Evolutionary conservation across 805 yeast species (phyloP), one percentile per base, ranked within the genome.

Genomic region (Teunomyces lycoperdinae): DNA sequence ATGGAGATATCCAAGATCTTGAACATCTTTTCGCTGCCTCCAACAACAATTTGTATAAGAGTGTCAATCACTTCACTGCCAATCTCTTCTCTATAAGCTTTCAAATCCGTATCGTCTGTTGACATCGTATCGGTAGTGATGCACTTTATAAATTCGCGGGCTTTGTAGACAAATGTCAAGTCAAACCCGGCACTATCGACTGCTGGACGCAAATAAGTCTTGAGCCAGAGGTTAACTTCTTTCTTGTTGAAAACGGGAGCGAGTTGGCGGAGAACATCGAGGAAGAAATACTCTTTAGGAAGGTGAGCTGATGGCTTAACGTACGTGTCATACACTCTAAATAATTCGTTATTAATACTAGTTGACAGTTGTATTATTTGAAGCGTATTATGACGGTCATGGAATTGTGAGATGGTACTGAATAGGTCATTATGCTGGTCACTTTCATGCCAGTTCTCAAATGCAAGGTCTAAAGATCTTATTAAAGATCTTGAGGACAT

Each of bases 101-200:
- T 31, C 17, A 70, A 51, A 1, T 39, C 43, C 1, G 48, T 45
- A 50, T 70, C 76, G 1, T 50, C 51, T 3, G 64, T 53, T 3
- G 54, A 39, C 29, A 40, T 35, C 5, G 45, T 35, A 30, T 58
- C 51, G 10, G 52, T 49, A 8, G 62, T 49, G 8, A 67, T 43
- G 2, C 57, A 55, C 14, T 34, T 36, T 4, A 73, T 55, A 24
- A 72, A 63, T 9, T 52, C 55, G 42, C 72, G 50, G 9, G 70
- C 46, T 42, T 64, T 63, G 9, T 53, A 54, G 9, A 73, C 72
- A 49, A 77, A 66, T 6, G 56, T 57, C n/a, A 70, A 54, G 46
- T 70, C 73, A 45, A 64, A 67, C 2, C 87, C 84, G 0, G 85
- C 83, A 31, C 85, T 79, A 54, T 83, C 84, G 3, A 82, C 65